Base-by-base conservation (phyloP, 1,284 basidiomycete genomes). In the Gomphus bonarii region DNA sequence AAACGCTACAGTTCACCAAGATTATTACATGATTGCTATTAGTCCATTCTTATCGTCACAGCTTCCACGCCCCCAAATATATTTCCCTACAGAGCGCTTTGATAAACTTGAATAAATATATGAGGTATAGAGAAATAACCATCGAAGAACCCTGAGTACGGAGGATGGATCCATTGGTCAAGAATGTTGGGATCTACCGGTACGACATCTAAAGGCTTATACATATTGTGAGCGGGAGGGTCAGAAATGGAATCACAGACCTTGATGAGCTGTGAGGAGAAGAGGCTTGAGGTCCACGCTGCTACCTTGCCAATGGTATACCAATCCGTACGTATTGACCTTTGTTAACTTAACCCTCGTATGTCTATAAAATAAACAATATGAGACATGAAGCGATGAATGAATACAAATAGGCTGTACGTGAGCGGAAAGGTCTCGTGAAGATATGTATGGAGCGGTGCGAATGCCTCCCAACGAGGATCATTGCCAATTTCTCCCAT, bases 261-360 rank as follows among this genome's bases (percentile, higher is more conserved):
- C 83, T 72, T 86, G 82, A 64, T 88, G 85, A 0, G 75, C 83
- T n/a, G 78, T 75, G 38, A 90, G 68, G 35, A 88, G 72, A 2
- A 87, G 64, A 0, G 86, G 87, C 66, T 87, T 84, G 59, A 86
- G 70, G 7, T 68, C 67, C 1, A 65, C 49, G 59, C 84, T 73
- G 0, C 75, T 74, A 42, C 87, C 88, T 46, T 73, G 66, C 78
- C 83, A 85, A 11, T 77, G 76, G 63, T 78, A 87, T 0, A 88
- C 71, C 16, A 88, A 67, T 0, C 81, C 87, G 59, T 82, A 81
- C 0, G 79, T 79, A 63, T 84, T 82, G 60, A 89, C 78, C 60
- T 78, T 76, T 1, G 75, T 78, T 54, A 82, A 65, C 31, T 73
- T 67, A 3, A 84, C 70, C 16, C 70, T 70, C 20, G 75, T 62